A percentile compares a stretch with the other conserved stretches of the same genome.
phyloP scores from a whole-genome alignment of 129 eudicot genomes.

The Artemisia annua region DNA sequence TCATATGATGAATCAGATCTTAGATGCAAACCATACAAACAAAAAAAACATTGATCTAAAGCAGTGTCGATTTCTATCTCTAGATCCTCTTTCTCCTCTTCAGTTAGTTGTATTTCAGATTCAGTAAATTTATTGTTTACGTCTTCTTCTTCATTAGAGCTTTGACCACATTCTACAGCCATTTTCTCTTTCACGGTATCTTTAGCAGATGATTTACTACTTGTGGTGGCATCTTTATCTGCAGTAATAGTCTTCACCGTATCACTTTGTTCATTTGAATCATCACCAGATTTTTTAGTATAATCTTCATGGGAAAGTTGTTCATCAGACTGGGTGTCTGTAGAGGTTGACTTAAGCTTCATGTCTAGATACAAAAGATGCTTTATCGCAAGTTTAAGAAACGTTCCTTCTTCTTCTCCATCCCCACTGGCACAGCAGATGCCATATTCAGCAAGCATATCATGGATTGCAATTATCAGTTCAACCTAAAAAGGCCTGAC shows the following conservation, averaged over 20 bases:
- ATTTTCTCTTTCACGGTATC: neutral
- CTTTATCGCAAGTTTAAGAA: conserved; percentile 92
- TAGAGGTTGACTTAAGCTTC: conserved; percentile 69
- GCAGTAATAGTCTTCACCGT: no score
- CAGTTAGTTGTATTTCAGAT: conserved; percentile 57
- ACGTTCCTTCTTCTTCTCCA: conserved; percentile 86
- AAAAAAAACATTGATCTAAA: conserved; percentile 91
- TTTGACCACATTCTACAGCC: no score
- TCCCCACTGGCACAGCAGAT: conserved; percentile 80
- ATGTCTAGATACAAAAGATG: conserved; percentile 83
- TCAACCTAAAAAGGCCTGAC: conserved; percentile 49
- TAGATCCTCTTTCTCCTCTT: conserved; percentile 93
- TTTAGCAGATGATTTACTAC: neutral
- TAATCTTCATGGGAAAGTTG: conserved; percentile 38
- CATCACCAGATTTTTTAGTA: conserved; percentile 29
- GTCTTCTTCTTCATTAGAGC: conserved; percentile 29
- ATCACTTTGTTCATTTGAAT: conserved; percentile 17
- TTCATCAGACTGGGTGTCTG: conserved; percentile 47
- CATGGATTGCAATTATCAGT: conserved; percentile 80
- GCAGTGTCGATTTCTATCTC: conserved; percentile 81
- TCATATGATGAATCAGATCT: conserved; percentile 84
- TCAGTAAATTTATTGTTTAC: conserved; percentile 30
- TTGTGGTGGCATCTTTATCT: neutral
- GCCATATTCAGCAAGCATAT: conserved; percentile 96
- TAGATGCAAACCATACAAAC: conserved; percentile 91